Base-by-base conservation (phyloP, 768 basidiomycete species). In the Wakefieldia striispora region DNA sequence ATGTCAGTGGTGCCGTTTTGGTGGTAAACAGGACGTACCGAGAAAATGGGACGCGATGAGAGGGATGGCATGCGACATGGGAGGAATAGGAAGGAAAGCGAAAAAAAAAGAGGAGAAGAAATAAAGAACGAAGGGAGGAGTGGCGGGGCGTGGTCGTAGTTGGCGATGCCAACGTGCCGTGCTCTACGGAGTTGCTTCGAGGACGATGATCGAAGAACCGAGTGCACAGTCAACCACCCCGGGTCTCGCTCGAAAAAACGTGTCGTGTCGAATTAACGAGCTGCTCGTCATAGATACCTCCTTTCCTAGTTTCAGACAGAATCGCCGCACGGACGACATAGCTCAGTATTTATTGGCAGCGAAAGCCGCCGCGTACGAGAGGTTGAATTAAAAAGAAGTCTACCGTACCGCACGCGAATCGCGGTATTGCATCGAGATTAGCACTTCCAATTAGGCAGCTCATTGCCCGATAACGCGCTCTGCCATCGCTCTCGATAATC, bases 401-500 rank as follows among this genome's bases (percentile, higher is more conserved):
- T 29, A 29, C 29, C n/a, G n/a, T n/a, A 29, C 13, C 11, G 29
- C 6, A 12, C 11, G 29, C 29, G 29, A 29, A 29, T 29, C 29
- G 29, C 12, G 29, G 29, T 27, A 27, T 27, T 27, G 3, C 27
- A 27, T 27, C 27, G n/a, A n/a, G n/a, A n/a, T 51, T 29, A 42
- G 23, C 43, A 43, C 4, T 11, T 45, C 43, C 13, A 9, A 43
- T 56, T 20, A 21, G 54, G 17, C 38, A 37, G 17, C 24, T 12
- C 9, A 4, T 23, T 24, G 38, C 37, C 19, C 40, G 16, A 55
- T 48, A 24, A 59, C 50, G 1, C 55, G 59, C 21, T 53, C 46
- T 0, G 49, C 56, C 68, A 75, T 67, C 45, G 59, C 57, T 17
- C 45, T 49, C 43, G 70, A 72, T 53, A 55, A 47, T 3, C 76